Percentiles rank a stretch among this genome's conserved stretches.
Conservation (phyloP, 2,329 filamentous ascomycete species). For the Rhinocladiella mackenziei region DNA sequence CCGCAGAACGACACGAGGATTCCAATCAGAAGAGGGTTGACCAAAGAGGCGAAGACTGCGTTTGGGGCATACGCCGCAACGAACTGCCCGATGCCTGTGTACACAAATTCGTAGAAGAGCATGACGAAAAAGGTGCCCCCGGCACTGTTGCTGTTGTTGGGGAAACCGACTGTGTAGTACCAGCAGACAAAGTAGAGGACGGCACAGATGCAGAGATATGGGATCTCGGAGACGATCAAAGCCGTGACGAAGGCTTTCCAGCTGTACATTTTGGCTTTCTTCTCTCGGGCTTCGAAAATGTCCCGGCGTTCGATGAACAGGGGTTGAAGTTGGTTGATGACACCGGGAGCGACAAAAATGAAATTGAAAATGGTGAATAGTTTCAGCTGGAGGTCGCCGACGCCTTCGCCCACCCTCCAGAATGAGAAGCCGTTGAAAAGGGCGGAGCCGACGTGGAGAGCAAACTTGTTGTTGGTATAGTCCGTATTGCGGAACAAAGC, state of each 20-base stretch:
- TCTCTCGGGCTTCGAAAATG: slow-evolving; percentile 64
- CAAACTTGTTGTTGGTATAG: slow-evolving; percentile 63
- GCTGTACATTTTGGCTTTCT: slow-evolving; percentile 68
- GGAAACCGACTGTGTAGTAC: slow-evolving; percentile 69
- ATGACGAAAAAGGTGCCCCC: slow-evolving; percentile 60
- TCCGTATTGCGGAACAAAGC: slow-evolving; percentile 64
- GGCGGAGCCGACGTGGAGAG: slow-evolving; percentile 50
- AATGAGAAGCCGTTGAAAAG: slow-evolving; percentile 56
- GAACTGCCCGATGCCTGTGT: slow-evolving; percentile 70
- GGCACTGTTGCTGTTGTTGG: slow-evolving; percentile 48
- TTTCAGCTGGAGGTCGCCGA: slow-evolving; percentile 65
- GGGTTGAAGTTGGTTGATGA: slow-evolving; percentile 53
- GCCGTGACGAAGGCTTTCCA: slow-evolving; percentile 71
- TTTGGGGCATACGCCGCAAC: slow-evolving; percentile 69
- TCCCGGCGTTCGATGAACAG: slow-evolving; percentile 66
- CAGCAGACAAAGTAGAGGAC: slow-evolving; percentile 67
- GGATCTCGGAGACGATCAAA: slow-evolving; percentile 65
- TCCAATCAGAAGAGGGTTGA: slow-evolving; percentile 66
- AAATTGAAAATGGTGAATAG: slow-evolving; percentile 67
- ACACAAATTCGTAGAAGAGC: slow-evolving; percentile 68
- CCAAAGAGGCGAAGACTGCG: slow-evolving; percentile 62
- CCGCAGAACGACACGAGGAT: slow-evolving; percentile 70
- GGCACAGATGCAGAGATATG: slow-evolving; percentile 59
- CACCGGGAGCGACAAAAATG: slow-evolving; percentile 50
- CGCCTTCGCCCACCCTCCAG: slow-evolving; percentile 61